Evolutionary conservation across 176 grass and related monocot genomes (phyloP), one percentile per base, ranked within the genome.

Genomic region (Ensete ventricosum): DNA sequence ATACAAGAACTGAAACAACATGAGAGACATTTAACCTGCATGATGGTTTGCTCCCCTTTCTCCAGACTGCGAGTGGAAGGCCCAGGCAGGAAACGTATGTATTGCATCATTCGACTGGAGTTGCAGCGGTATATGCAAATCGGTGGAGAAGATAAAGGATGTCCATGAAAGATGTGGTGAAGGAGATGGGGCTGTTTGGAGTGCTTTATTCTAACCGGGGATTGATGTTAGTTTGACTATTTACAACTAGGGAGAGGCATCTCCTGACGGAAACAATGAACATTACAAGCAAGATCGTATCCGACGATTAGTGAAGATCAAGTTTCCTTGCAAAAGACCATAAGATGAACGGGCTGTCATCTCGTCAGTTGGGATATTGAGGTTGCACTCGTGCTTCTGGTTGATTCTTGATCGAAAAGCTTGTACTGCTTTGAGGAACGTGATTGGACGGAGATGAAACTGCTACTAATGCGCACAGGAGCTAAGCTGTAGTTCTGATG

Each of bases 91-190:
- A 57, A 73, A 73, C 55, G 72, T 73, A 8, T 73, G 72, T 53
- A 55, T 73, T 34, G 72, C 72, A 57, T 73, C 72, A 20, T 73
- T 73, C 9, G 72, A 73, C 21, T 73, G 72, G 72, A 73, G 72
- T 14, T 73, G 72, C 52, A 73, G 72, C 14, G 72, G 72, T 14
- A 73, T 73, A 25, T 73, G 72, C 72, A 73, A 73, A 26, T 55
- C 72, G 1, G 72, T 73, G 72, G 72, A 73, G 53, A 73, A 73
- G 72, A 73, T 73, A 50, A 73, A 73, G 72, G 72, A 73, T 27
- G 72, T 73, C 24, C 53, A 73, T 57, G 72, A 73, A 57, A 73
- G 72, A 50, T 73, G 72, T 17, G 72, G 72, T 9, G 72, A 73
- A 55, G 72, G 72, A 73, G 72, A 73, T 73, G 53, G 52, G 34